Evolutionary conservation across 768 basidiomycete genomes (phyloP).

Genomic region (Amanita rimosa): DNA sequence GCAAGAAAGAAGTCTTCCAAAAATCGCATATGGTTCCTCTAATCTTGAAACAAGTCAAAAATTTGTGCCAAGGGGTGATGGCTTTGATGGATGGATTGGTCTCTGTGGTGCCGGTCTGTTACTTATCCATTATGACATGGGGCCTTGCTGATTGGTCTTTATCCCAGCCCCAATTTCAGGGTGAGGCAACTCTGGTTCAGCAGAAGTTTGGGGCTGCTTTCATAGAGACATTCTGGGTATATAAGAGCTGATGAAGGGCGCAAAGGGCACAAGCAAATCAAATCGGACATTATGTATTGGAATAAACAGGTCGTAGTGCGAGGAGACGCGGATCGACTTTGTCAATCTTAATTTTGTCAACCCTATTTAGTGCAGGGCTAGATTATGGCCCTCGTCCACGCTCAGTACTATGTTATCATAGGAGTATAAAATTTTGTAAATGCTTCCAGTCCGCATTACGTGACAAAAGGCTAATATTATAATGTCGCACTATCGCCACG

Average conservation of each 20-base stretch:
- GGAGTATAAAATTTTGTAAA: too few species aligned
- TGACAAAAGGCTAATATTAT: too few species aligned
- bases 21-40: neutral
- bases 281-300: too few species aligned
- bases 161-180: neutral
- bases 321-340: too few species aligned
- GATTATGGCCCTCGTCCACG: too few species aligned
- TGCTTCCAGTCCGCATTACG: too few species aligned
- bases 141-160: neutral
- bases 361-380: too few species aligned
- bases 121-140: neutral
- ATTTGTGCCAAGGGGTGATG: neutral
- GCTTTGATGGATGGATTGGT: neutral
- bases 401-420: too few species aligned
- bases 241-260: neutral
- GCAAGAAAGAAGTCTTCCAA: neutral
- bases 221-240: neutral
- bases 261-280: neutral
- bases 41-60: neutral
- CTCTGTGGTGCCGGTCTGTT: neutral
- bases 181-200: neutral
- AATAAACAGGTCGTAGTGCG: too few species aligned
- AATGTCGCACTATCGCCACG: too few species aligned
- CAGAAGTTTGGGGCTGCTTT: neutral
- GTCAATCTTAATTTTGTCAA: too few species aligned